Base-by-base conservation (phyloP, 495 filamentous ascomycete genomes). In the Penicillium cinerascens region DNA sequence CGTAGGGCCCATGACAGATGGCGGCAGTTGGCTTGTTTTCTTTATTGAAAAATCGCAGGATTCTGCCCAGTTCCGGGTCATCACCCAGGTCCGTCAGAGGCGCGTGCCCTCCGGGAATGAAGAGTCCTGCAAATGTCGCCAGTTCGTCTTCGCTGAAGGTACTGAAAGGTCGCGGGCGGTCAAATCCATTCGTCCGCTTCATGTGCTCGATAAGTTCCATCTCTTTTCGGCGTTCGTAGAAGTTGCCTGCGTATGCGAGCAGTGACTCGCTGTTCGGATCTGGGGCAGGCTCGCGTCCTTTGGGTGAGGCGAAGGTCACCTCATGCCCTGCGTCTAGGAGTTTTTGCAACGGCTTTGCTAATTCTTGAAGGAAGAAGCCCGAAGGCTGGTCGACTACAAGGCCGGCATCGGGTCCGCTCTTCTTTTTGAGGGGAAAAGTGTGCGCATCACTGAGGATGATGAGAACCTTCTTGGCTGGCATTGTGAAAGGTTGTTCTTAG, bases 321-420 rank as follows among this genome's bases (percentile, higher is more conserved):
- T 70, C 59, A 42, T 69, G 70, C 15, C 65, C 66, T 25, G 61
- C 57, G 10, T 68, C 64, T 39, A 76, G 71, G 26, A 76, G 55
- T 15, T 64, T 60, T 13, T 61, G 53, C 0, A 76, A 63, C 0
- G 72, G 73, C 47, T 73, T 71, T 17, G 72, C 68, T 29, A 75
- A 68, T 48, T 76, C 73, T 49, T 70, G 71, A 11, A 76, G 66
- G 64, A 76, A 75, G 58, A 71, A 75, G 2, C 73, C 73, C 3
- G 69, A 65, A 5, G 67, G 68, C 39, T 75, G 68, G 17, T 68
- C 47, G 43, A 70, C 45, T n/a, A 49, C 49, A 42, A 64, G 57
- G 51, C 61, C 65, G 26, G 55, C 61, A 9, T 58, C 40, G 41
- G 41, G n/a, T 25, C 59, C 59, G 44, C 38, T 50, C 48, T 56